These are phyloP conservation scores for Debaryomyces sp. DNA, from an alignment of 1,139 yeast species.

Conservation along the genomic window DNA sequence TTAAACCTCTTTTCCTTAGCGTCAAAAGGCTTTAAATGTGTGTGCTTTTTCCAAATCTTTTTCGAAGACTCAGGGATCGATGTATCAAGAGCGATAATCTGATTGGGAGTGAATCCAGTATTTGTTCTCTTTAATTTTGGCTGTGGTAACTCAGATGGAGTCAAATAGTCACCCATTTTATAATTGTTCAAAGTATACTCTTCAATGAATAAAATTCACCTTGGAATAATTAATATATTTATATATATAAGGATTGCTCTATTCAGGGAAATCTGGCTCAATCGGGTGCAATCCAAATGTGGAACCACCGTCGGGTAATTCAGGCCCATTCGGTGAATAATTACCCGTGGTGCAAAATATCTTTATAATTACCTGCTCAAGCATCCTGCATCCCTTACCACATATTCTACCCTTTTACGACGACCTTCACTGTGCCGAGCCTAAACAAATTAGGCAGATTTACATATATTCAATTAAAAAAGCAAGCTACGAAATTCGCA, in stretches of 20 bases:
- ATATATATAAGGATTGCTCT: background rate
- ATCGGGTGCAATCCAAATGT: conserved; percentile 4
- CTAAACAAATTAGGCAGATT: too few relatives aligned
- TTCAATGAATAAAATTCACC: background rate
- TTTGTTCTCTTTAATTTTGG: conserved; percentile 66
- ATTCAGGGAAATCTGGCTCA: background rate
- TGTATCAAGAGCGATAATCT: conserved; percentile 80
- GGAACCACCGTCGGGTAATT: background rate
- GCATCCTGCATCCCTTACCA: background rate
- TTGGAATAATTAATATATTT: background rate
- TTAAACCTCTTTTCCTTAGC: conserved; percentile 14
- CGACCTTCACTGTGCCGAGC: background rate
- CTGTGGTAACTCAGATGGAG: conserved; percentile 45
- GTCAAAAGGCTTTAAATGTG: conserved; percentile 38
- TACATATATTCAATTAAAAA: too few relatives aligned
- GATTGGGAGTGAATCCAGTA: conserved; percentile 91
- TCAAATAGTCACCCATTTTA: conserved; percentile 43
- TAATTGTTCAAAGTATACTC: background rate
- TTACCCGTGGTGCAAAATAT: background rate
- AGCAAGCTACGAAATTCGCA: too few relatives aligned
- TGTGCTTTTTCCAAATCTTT: conserved; percentile 71
- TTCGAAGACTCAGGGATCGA: conserved; percentile 79
- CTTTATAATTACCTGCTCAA: too few relatives aligned
- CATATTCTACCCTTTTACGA: background rate
- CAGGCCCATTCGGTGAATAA: conserved; percentile 1